Conservation (phyloP, 2,329 filamentous ascomycete genomes). For the Botryotinia globosa region DNA sequence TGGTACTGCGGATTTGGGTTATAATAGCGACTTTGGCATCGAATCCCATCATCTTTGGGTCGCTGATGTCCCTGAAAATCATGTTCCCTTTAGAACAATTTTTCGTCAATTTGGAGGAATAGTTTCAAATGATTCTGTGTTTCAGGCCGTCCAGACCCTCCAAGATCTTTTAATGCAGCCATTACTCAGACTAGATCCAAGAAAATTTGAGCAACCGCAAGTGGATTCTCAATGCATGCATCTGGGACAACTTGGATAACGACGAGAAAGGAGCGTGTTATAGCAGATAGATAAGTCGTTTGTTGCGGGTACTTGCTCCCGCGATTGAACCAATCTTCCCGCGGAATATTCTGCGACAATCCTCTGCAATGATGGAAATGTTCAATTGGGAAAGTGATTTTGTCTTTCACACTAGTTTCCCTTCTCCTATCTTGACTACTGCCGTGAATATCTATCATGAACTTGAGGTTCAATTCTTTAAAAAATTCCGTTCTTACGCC, state of each 20-base stretch:
- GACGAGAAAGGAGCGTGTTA: background rate
- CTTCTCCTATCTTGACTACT: background rate
- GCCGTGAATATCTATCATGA: background rate
- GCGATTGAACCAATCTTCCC: background rate
- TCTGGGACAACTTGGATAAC: background rate
- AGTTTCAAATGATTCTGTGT: too few species aligned
- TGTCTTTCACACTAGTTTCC: background rate
- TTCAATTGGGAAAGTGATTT: background rate
- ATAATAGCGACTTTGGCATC: too few species aligned
- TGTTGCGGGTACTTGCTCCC: accelerated
- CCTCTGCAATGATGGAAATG: background rate
- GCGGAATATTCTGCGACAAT: background rate
- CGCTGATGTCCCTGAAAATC: too few species aligned
- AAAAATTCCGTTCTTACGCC: background rate
- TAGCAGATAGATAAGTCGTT: background rate
- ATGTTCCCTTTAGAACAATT: too few species aligned
- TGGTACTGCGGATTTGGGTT: too few species aligned
- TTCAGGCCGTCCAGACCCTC: too few species aligned
- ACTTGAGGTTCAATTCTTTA: background rate
- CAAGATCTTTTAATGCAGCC: too few species aligned
- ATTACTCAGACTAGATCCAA: too few species aligned
- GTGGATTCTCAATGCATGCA: background rate
- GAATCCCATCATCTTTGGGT: too few species aligned
- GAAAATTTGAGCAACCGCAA: background rate
- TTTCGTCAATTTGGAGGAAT: too few species aligned